Evolutionary conservation across 805 yeast genomes (phyloP), one percentile per base, ranked within the genome.

Genomic region (Spathaspora passalidarum): DNA sequence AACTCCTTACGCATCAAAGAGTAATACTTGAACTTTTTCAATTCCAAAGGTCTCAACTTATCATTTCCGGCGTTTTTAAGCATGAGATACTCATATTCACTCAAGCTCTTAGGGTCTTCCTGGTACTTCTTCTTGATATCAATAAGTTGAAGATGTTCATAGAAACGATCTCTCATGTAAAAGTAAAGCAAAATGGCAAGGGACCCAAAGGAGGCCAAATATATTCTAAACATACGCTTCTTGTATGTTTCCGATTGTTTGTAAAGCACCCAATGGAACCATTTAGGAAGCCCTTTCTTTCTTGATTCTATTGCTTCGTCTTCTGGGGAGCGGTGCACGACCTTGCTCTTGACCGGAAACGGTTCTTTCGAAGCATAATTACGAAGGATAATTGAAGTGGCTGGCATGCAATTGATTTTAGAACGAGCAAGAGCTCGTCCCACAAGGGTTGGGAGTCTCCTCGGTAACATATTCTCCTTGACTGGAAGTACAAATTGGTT

Each of bases 121-220:
- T 19, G 54, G 57, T 63, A 72, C 56, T 68, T 78, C 61, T 47
- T 57, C 52, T 56, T 65, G 47, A 60, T 78, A 49, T 52, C 56
- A 48, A 61, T 76, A 48, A 81, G 65, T 56, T 84, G 88, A 47
- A 78, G 69, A 50, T 86, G 92, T 62, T 82, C 82, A 38, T 72
- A 65, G 60, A 78, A 86, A 42, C 85, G 61, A 56, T 84, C 86
- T 54, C 80, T 72, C 81, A 86, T 82, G 60, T 82, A 81, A 57
- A 75, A 75, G 47, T 79, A 73, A 43, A 88, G 87, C 47, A 82
- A 78, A 17, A 77, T 68, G 22, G 81, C 60, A 56, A 84, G 77
- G 8, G 76, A 66, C 1, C 72, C 70, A 59, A 85, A 85, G 2
- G 80, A 76, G n/a, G 78, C 79, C 36, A 86, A 59, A 50, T 85